Base-by-base conservation (phyloP, 1,284 basidiomycete genomes). In the Rhodotorula sp. region DNA sequence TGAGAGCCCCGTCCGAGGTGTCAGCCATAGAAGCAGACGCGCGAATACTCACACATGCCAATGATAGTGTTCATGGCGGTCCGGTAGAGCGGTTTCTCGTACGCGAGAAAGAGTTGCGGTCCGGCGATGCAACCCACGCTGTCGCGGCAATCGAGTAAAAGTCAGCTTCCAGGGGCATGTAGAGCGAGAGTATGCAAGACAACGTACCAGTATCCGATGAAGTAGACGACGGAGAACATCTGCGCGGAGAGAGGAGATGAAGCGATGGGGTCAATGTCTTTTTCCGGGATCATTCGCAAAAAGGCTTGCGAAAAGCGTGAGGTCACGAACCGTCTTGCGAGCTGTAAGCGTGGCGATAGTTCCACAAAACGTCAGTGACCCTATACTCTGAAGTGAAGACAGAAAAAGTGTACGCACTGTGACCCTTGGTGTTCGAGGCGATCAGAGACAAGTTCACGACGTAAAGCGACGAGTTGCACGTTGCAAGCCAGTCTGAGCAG, bases 371-470 rank as follows among this genome's bases (percentile, higher is more conserved):
- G 34, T 58, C 34, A 34, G 31, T 12, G 19, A 14, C 19, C 26
- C 0, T 5, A 21, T 15, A 12, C 16, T 5, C 23, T 4, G 4
- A 47, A 4, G 4, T 12, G 18, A 23, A 1, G 2, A 23, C 8
- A 5, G 8, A 15, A 2, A 5, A 10, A 2, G 47, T 5, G 14
- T 5, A 31, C 62, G 45, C 19, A 64, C 62, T 52, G 54, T 69
- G 67, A 1, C 71, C 71, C 56, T 69, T 69, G 62, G 58, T 50
- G 67, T 69, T 72, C 3, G 52, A 52, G 3, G 62, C 59, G n/a
- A 72, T 69, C 49, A 60, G 23, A 2, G 52, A 54, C 58, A 72
- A 54, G 62, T 72, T 69, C 57, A 69, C 52, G 10, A 67, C 59
- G 23, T 66, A 72, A 10, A 69, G 58, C n/a, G 48, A 59, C 12